phyloP scores from a whole-genome alignment of 129 eudicot genomes.

The Ambrosia trifida region DNA sequence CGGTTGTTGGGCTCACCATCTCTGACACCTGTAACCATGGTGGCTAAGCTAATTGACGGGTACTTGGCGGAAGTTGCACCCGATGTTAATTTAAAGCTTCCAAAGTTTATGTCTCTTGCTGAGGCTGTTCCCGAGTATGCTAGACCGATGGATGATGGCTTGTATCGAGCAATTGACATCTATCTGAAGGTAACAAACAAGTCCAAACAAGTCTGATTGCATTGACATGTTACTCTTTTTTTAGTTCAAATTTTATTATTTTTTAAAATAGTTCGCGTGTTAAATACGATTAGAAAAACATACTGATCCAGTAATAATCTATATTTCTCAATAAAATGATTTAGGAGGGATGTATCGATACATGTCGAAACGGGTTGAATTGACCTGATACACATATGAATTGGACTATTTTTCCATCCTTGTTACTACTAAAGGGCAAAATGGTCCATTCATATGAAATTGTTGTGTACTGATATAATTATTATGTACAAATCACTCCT shows the following conservation, averaged over 20 bases:
- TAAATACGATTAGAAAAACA: background rate
- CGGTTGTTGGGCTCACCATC: conserved; percentile 84
- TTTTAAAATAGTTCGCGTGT: background rate
- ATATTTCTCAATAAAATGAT: background rate
- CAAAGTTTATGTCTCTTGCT: conserved; percentile 88
- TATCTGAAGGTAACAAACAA: conserved; percentile 69
- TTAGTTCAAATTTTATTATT: background rate
- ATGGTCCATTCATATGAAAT: background rate
- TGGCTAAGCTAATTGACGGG: conserved; percentile 88
- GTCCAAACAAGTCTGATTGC: background rate
- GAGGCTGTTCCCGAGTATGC: conserved; percentile 94
- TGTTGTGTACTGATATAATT: too few species aligned
- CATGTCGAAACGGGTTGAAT: too few species aligned
- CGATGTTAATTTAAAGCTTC: conserved; percentile 80
- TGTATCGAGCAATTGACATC: conserved; percentile 93
- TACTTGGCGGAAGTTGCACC: conserved; percentile 97
- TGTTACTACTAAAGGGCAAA: conserved; percentile 15
- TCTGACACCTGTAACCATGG: conserved; percentile 88
- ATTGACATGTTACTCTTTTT: background rate
- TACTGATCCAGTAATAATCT: background rate
- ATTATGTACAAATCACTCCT: too few species aligned
- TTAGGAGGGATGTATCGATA: background rate
- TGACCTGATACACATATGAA: background rate
- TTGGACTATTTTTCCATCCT: background rate
- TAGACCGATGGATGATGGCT: conserved; percentile 96